Base-by-base conservation (phyloP, 352 stramenopile genomes). In the Globisporangium yorkense region DNA sequence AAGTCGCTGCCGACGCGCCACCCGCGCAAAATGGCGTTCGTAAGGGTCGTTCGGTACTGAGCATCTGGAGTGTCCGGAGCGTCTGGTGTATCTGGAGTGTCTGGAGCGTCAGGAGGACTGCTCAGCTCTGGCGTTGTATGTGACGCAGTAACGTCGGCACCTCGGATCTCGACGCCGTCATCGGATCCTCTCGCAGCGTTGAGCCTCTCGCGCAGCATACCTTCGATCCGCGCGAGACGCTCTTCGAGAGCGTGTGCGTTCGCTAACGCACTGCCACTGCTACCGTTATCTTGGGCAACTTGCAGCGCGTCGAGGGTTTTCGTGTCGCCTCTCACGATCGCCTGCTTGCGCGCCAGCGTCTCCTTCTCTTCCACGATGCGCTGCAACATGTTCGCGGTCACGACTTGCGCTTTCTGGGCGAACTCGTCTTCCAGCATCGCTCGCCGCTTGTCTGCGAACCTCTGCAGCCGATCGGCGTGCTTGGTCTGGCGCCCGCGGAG, bases 351-450 rank as follows among this genome's bases (percentile, higher is more conserved):
- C 9, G 33, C 56, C 35, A 89, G 59, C 15, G 51, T 54, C n/a
- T 78, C 67, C 40, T 80, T 84, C 59, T 87, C 77, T 21, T 82
- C 72, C 6, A 72, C 57, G 2, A 89, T 50, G 2, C 69, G 66
- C 47, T 87, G 68, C 54, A 72, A 68, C 71, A 82, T 84, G 20
- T 71, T 74, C 15, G 77, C 70, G 5, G 63, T 59, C 29, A 84
- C 65, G 13, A 77, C 71, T 45, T 84, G 61, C 9, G 65, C 60
- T 52, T 84, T 87, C 9, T 74, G 72, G 1, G 62, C 51, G 33
- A 69, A 85, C 48, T 87, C 79, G 20, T 87, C 65, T 51, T 86
- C 74, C n/a, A 87, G 37, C 51, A 78, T 43, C 10, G 51, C 43
- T 1, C 54, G 56, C 27, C 71, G 63, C 56, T 73, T 71, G 2